Evolutionary conservation across 2,329 filamentous ascomycete genomes (phyloP), one percentile per base, ranked within the genome.

Genomic region (Botryotinia globosa): DNA sequence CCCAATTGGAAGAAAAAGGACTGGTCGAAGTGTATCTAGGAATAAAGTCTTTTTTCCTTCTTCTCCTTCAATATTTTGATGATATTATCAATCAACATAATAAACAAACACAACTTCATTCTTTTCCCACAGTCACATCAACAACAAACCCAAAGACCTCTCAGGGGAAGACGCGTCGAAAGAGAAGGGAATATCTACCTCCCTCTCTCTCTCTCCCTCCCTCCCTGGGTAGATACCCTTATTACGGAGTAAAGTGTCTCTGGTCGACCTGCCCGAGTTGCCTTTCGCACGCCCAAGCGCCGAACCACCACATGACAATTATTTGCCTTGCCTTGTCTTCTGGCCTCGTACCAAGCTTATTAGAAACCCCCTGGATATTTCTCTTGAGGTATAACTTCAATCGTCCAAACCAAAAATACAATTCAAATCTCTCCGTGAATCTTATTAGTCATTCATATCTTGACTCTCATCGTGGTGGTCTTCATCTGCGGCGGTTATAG

Each of bases 321-420:
- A 18, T 56, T 56, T 63, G n/a, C 39, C n/a, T 56, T 56, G 48
- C 54, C n/a, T 54, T 54, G 45, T 42, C 44, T 48, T 37, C 48
- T 54, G 14, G 42, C 37, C 61, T 65, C 56, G 59, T 56, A 16
- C 48, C 48, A 51, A 42, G 34, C 48, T 63, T 71, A 34, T 29
- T 25, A 54, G n/a, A 71, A 66, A 72, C 45, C 70, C 63, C 63
- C 70, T 72, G 42, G 70, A 72, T 71, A 25, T 58, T 72, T 63
- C 71, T 73, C 66, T 45, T n/a, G 12, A n/a, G 71, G 66, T 70
- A 73, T 73, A 70, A 64, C 66, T 70, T 73, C 71, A 73, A 34
- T 66, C 67, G 29, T 70, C 48, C 58, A 42, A 64, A 20, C 66
- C 63, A 61, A 51, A 51, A 61, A 48, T 51, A 32, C n/a, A 32